Evolutionary conservation across 2,329 filamentous ascomycete species (phyloP), one percentile per base, ranked within the genome.

Genomic region (Phyllosticta citriasiana): DNA sequence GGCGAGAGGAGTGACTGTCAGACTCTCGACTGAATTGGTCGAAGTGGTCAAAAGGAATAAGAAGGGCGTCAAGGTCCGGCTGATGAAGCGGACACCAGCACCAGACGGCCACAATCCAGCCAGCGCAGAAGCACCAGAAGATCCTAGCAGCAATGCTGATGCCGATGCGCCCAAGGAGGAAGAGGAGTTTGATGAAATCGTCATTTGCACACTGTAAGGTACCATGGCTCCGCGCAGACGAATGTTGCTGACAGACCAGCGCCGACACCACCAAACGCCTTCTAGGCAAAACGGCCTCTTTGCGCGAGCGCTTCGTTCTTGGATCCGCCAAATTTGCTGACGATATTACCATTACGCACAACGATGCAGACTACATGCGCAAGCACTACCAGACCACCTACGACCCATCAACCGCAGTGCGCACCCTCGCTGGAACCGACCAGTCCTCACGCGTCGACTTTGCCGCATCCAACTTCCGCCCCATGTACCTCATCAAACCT

Each of bases 281-380:
- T 3, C 79, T 89, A 0, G 79, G 80, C 53, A 76, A 79, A 4
- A 81, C 79, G 1, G 81, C 84, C 26, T 80, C 76, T 10, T 84
- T 82, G 76, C 78, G 80, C 50, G 88, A 92, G 70, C 83, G 78
- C 56, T 79, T 81, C 53, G 82, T 93, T 9, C 81, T 92, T 0
- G 85, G 87, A n/a, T 83, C 84, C 16, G 87, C 87, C 9, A 84
- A 84, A 63, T 85, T 88, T 71, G 84, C 81, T 67, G 82, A 89
- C 75, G 87, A 89, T 69, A 82, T 89, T 60, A 89, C 86, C 14
- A 79, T 89, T 64, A 89, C 86, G 1, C 86, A 89, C 69, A 81
- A 78, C 65, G 86, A 89, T 69, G 73, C 76, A 5, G 74, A 79
- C 10, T 89, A 88, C 74, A 87, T 89, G 77, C 78, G 82, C 61